Percentiles rank a stretch among this genome's conserved stretches.
Conservation (phyloP, 169 alveolate genomes). For the Cryptosporidium canis region DNA sequence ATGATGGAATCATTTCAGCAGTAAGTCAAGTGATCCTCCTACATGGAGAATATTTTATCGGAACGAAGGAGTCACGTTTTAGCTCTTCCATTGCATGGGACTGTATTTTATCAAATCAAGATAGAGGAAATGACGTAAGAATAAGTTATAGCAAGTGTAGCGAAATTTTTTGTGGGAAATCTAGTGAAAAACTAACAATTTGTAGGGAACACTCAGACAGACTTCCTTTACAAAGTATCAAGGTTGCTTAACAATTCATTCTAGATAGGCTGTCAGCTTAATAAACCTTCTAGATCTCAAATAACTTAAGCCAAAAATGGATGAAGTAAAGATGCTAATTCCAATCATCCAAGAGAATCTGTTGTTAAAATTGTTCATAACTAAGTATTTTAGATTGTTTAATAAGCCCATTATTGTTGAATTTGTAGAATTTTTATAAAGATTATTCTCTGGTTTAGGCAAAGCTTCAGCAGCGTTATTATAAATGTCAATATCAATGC, state of each 20-base stretch:
- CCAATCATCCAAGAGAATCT: conserved; percentile 44
- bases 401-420: neutral
- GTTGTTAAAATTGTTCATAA: neutral
- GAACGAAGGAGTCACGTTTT: conserved; percentile 68
- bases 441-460: neutral
- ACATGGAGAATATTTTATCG: conserved; percentile 41
- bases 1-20: conserved; percentile 64
- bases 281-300: neutral
- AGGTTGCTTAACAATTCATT: neutral
- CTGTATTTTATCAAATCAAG: neutral
- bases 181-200: neutral
- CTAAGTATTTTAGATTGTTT: neutral
- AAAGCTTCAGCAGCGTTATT: conserved; percentile 14
- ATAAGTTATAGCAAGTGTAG: conserved; percentile 5
- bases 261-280: neutral
- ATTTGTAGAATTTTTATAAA: neutral
- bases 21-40: conserved; percentile 42
- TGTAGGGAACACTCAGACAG: conserved; percentile 62
- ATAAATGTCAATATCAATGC: conserved; percentile 7
- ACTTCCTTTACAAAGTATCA: neutral
- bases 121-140: neutral
- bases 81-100: conserved; percentile 47
- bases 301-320: conserved; percentile 48
- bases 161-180: conserved; percentile 26
- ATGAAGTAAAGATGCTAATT: conserved; percentile 27